Evolutionary conservation across 352 stramenopile genomes (phyloP).

Genomic region (Salisapilia sapeloensis): DNA sequence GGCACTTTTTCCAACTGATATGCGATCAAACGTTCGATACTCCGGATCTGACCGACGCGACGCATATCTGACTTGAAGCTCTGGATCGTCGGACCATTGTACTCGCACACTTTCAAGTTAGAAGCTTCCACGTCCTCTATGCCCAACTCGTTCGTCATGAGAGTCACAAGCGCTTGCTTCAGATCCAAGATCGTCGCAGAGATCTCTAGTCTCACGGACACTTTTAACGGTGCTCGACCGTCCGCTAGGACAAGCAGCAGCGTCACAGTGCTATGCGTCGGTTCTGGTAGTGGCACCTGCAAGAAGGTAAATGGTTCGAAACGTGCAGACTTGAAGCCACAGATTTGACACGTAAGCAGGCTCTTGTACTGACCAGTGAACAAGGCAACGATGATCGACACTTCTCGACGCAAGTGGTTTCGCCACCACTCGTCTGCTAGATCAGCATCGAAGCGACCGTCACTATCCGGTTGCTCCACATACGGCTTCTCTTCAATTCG

Average conservation of each 20-base stretch:
- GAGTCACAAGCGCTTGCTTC: conserved; percentile 69
- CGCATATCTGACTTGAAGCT: conserved; percentile 79
- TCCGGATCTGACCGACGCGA: conserved; percentile 70
- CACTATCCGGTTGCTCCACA: conserved; percentile 94
- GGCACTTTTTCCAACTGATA: conserved; percentile 79
- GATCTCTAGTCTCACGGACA: conserved; percentile 66
- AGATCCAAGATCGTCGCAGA: conserved; percentile 75
- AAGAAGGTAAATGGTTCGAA: conserved; percentile 91
- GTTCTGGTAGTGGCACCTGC: conserved; percentile 73
- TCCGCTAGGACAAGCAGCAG: conserved; percentile 62
- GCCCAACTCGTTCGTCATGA: conserved; percentile 61
- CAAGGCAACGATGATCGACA: conserved; percentile 97
- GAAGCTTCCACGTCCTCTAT: conserved; percentile 36
- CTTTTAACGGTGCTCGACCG: conserved; percentile 54
- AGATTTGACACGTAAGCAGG: conserved; percentile 90
- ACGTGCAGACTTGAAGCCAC: conserved; percentile 86
- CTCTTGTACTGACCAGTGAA: conserved; percentile 99
- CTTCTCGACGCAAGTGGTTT: conserved; percentile 94
- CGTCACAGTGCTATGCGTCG: conserved; percentile 70
- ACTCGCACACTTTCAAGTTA: conserved; percentile 80
- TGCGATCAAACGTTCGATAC: conserved; percentile 71
- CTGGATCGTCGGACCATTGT: conserved; percentile 71
- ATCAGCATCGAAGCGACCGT: conserved; percentile 94
- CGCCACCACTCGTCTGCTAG: conserved; percentile 98
- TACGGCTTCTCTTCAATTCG: conserved; percentile 93